These are phyloP conservation scores for Mortierella hygrophila DNA, from an alignment of 192 early-diverging fungal genomes.

Conservation along the genomic window DNA sequence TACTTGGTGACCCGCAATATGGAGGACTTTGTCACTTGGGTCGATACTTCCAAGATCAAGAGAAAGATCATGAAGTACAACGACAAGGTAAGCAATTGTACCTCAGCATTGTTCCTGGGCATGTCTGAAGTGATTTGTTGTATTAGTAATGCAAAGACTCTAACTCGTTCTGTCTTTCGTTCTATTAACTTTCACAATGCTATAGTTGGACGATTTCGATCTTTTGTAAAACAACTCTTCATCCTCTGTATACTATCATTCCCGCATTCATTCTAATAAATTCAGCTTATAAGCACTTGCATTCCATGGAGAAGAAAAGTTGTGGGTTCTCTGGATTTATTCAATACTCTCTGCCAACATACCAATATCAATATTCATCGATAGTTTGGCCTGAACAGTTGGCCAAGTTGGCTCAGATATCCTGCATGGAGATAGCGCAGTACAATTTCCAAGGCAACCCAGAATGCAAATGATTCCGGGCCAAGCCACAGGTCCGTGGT, in stretches of 20 bases:
- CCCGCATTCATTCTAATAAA: conserved; percentile 7
- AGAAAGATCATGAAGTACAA: conserved; percentile 96
- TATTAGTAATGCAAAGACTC: not conserved
- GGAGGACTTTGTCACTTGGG: conserved; percentile 99
- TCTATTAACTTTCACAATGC: not conserved
- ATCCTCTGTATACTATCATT: conserved; percentile 2
- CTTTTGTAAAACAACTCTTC: conserved; percentile 70
- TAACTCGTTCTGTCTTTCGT: conserved; percentile 16
- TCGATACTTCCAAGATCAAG: conserved; percentile 97
- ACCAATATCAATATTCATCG: too few relatives aligned
- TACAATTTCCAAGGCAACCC: not conserved
- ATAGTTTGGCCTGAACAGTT: too few relatives aligned
- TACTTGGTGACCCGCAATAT: conserved; percentile 79
- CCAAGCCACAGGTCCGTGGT: conserved; percentile 8
- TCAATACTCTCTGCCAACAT: too few relatives aligned
- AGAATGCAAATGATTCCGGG: not conserved
- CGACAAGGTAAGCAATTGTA: conserved; percentile 73
- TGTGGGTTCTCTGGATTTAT: too few relatives aligned
- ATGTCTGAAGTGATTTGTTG: not conserved
- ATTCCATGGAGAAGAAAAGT: not conserved
- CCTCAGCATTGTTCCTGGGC: not conserved
- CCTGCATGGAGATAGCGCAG: not conserved
- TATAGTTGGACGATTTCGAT: conserved; percentile 89
- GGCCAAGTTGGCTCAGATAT: too few relatives aligned
- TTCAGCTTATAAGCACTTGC: not conserved